A percentile compares a stretch with the other conserved stretches of the same genome.
Conservation (phyloP, 306 rosid species). For the Dalbergia oliveri region DNA sequence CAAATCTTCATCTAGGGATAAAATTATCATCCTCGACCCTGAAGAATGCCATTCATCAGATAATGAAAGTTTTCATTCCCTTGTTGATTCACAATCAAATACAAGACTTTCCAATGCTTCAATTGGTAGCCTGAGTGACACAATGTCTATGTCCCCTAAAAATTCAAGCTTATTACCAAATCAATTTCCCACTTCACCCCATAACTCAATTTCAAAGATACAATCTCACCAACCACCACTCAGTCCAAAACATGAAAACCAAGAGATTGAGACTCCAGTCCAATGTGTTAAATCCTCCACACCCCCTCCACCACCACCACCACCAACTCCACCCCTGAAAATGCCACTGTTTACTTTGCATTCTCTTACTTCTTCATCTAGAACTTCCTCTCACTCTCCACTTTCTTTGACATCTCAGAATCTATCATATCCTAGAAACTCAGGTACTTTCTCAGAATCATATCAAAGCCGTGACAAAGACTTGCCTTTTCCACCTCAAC, state of each 20-base stretch:
- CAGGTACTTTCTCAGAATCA: conserved; percentile 56
- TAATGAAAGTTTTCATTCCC: conserved; percentile 87
- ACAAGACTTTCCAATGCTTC: conserved; percentile 87
- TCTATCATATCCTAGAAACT: conserved; percentile 63
- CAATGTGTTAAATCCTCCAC: conserved; percentile 46
- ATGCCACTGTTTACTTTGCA: conserved; percentile 53
- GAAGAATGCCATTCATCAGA: conserved; percentile 64
- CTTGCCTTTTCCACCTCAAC: conserved; percentile 48
- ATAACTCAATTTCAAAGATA: conserved; percentile 42
- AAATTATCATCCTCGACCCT: conserved; percentile 24
- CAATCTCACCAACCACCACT: conserved; percentile 46
- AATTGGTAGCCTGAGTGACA: conserved; percentile 53
- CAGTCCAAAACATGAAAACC: conserved; percentile 45
- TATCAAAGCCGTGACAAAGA: conserved; percentile 51
- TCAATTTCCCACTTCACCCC: conserved; percentile 32
- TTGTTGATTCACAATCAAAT: conserved; percentile 73
- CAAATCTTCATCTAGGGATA: conserved; percentile 51
- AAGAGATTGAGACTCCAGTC: conserved; percentile 37
- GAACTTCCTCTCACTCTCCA: conserved; percentile 62
- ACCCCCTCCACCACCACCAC: conserved; percentile 65
- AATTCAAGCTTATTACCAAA: conserved; percentile 42
- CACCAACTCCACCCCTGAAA: conserved; percentile 53
- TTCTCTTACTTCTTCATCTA: conserved; percentile 58
- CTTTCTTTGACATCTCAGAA: conserved; percentile 61
- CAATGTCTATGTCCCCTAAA: conserved; percentile 54